Evolutionary conservation across 768 basidiomycete species (phyloP).

Genomic region (Rhodotorula babjevae): DNA sequence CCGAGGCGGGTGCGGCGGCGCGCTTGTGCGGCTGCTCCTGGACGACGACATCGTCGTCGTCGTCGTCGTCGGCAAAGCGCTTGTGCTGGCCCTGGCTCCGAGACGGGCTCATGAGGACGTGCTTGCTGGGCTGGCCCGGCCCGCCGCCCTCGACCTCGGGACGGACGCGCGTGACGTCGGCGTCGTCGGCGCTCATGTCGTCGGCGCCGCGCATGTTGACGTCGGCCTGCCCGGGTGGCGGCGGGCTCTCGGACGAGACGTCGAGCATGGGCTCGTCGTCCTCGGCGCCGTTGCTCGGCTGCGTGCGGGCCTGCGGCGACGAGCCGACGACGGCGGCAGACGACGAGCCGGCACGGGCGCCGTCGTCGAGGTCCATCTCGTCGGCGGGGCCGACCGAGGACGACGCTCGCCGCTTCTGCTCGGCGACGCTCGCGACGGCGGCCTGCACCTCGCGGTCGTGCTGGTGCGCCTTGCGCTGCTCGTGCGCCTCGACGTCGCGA

Average conservation of each 20-base stretch:
- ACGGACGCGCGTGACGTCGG: neutral
- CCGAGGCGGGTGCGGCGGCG: neutral
- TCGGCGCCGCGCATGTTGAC: neutral
- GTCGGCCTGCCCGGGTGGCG: neutral
- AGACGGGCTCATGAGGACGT: no score
- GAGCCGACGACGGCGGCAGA: no score
- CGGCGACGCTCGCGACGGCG: neutral
- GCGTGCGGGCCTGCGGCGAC: no score
- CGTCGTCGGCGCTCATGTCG: neutral
- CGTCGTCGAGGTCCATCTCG: neutral
- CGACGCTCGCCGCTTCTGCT: no score
- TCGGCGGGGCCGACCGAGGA: neutral
- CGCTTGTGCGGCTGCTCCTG: neutral
- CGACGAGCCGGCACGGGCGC: no score
- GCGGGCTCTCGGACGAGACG: neutral
- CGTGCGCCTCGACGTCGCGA: neutral
- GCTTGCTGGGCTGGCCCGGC: neutral
- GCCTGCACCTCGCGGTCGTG: neutral
- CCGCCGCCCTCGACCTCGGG: constrained; percentile 20
- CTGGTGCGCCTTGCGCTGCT: neutral
- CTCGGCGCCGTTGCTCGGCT: no score
- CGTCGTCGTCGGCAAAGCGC: neutral
- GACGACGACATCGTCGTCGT: neutral
- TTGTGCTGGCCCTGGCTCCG: neutral
- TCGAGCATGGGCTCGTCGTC: neutral